Base-by-base conservation (phyloP, 2,329 filamentous ascomycete genomes). In the Penicillium sp. region DNA sequence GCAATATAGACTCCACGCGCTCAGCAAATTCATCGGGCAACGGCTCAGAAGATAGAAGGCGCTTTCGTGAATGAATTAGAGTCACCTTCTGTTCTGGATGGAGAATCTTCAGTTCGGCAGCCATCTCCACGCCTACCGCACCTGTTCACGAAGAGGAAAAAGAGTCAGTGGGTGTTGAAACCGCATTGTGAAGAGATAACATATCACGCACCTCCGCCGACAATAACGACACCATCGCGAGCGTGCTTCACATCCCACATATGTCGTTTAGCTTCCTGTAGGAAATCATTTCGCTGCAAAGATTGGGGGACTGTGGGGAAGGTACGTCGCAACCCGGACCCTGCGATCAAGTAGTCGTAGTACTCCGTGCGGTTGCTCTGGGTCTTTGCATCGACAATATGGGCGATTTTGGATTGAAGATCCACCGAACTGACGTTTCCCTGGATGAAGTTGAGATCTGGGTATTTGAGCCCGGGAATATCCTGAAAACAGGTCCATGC, bases 111-210 rank as follows among this genome's bases (percentile, higher is more conserved):
- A 92, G 76, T 74, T 94, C 89, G 1, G 87, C 84, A 0, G 90
- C 88, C 80, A 93, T 91, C 69, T 93, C 89, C 51, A 92, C 85
- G 8, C 90, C 90, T 1, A 92, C 89, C 7, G 89, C 90, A 46
- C 88, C 81, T 83, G 53, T 41, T 32, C 9, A 44, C 7, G 32
- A 16, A 38, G 18, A 19, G 40, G 18, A 46, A 19, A 11, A 11
- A 19, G 7, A 36, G 16, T 39, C 9, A 14, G 10, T 11, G 7
- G 29, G 32, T 9, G 3, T 10, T 4, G n/a, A 2, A n/a, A 11
- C 16, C 10, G 0, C 1, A 10, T 7, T 19, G 8, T 8, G 14
- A 13, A 27, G 8, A 5, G n/a, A 13, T 8, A 14, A 2, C 14
- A 39, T 26, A 3, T 1, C 11, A 47, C 59, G 11, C 53, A 80